phyloP scores from a whole-genome alignment of 176 grass and related monocot species.

The Avena atlantica region DNA sequence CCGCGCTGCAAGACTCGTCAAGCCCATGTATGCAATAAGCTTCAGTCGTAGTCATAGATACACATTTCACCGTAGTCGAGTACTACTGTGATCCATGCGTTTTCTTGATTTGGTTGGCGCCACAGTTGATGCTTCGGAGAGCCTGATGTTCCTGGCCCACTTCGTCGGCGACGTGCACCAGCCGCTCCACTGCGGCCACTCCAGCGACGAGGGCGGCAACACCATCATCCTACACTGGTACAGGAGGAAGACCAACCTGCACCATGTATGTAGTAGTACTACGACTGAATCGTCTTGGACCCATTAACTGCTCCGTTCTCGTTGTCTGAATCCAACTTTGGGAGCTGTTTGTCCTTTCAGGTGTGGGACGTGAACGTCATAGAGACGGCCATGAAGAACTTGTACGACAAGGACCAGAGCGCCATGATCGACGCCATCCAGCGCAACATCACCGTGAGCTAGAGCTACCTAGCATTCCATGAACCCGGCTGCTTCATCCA shows the following conservation, averaged over 20 bases:
- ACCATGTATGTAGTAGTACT: conserved; percentile 27
- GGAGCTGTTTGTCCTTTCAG: conserved; percentile 4
- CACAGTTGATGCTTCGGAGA: conserved; percentile 45
- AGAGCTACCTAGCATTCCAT: not conserved
- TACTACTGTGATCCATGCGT: too few species aligned
- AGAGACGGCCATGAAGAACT: conserved; percentile 80
- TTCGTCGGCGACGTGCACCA: conserved; percentile 78
- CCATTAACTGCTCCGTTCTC: too few species aligned
- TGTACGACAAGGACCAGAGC: conserved; percentile 59
- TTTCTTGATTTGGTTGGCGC: too few species aligned
- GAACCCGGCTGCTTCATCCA: not conserved
- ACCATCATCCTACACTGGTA: conserved; percentile 69
- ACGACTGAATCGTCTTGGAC: too few species aligned
- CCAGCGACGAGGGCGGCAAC: conserved; percentile 54
- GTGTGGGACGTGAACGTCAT: conserved; percentile 89
- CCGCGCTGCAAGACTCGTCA: conserved; percentile 41
- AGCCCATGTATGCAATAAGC: not conserved
- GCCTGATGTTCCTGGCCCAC: conserved; percentile 72
- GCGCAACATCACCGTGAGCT: conserved; percentile 70
- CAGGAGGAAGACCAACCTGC: conserved; percentile 66
- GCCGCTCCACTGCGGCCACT: conserved; percentile 58
- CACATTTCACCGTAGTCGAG: too few species aligned
- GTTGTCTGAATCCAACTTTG: too few species aligned
- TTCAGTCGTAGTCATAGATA: too few species aligned
- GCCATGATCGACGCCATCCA: conserved; percentile 79